Evolutionary conservation across 495 filamentous ascomycete genomes (phyloP).

Genomic region (Chaetomium fimeti): DNA sequence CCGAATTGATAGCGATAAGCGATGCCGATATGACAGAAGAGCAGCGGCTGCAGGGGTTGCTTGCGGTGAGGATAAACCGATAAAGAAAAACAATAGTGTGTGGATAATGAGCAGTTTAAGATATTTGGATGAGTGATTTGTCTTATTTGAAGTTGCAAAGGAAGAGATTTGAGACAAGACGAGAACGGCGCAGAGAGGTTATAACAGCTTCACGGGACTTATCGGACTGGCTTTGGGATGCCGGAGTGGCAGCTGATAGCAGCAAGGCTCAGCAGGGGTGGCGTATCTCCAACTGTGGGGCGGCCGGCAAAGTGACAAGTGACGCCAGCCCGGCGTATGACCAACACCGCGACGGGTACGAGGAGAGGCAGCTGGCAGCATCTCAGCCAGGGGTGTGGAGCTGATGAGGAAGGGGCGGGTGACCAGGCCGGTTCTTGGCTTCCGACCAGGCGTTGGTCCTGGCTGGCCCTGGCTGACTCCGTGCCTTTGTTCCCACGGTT

Average conservation of each 20-base stretch:
- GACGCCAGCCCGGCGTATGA: slow-evolving; percentile 19
- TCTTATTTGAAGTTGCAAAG: background rate
- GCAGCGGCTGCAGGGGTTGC: slow-evolving; percentile 9
- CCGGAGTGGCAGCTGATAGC: slow-evolving; percentile 18
- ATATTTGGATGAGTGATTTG: background rate
- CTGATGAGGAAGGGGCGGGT: slow-evolving; percentile 9
- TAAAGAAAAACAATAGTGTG: background rate
- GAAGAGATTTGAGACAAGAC: background rate
- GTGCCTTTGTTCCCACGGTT: background rate
- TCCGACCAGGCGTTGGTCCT: background rate
- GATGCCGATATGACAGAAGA: slow-evolving; percentile 18
- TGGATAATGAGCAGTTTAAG: background rate
- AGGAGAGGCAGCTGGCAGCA: slow-evolving; percentile 7
- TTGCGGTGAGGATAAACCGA: background rate
- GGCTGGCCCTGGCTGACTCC: background rate
- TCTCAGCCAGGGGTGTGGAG: slow-evolving; percentile 10
- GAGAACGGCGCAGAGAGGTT: slow-evolving; percentile 10
- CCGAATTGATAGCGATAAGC: slow-evolving; percentile 17
- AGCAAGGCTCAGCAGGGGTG: slow-evolving; percentile 17
- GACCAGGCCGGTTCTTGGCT: slow-evolving; percentile 14
- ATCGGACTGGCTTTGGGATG: slow-evolving; percentile 18
- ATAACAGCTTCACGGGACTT: slow-evolving; percentile 21
- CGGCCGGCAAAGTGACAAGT: slow-evolving; percentile 14
- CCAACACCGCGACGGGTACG: slow-evolving; percentile 3
- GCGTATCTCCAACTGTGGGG: slow-evolving; percentile 14